phyloP scores from a whole-genome alignment of 805 yeast genomes.

The Candida insectalens region DNA sequence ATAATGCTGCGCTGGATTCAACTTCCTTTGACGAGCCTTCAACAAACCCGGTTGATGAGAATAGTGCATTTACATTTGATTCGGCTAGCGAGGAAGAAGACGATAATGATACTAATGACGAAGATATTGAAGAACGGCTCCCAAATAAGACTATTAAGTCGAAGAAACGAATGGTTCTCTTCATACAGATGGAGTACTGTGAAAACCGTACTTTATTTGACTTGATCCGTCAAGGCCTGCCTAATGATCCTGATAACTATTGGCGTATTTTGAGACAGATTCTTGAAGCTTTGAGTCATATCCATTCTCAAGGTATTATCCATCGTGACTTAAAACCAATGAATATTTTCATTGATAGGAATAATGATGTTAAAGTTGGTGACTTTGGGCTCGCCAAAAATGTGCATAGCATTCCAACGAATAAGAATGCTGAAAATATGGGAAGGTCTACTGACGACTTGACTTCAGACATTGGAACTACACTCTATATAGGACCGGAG shows the following conservation, averaged over 20 bases:
- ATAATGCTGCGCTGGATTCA: conserved; percentile 11
- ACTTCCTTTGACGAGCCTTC: background rate
- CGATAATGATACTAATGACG: background rate
- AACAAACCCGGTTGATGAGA: conserved; percentile 11
- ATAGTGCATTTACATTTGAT: conserved; percentile 20
- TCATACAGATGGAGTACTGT: conserved; percentile 98
- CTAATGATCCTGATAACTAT: conserved; percentile 63
- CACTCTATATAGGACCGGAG: conserved; percentile 86
- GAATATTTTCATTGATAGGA: conserved; percentile 88
- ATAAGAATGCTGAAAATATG: conserved; percentile 9
- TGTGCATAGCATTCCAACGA: conserved; percentile 40
- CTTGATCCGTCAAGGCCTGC: conserved; percentile 69
- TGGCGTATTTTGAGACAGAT: conserved; percentile 87
- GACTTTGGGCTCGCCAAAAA: conserved; percentile 96
- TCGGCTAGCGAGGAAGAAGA: conserved; percentile 8
- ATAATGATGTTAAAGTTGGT: conserved; percentile 85
- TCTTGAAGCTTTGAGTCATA: conserved; percentile 81
- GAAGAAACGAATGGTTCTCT: conserved; percentile 55
- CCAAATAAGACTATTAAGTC: conserved; percentile 4
- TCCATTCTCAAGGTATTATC: conserved; percentile 88
- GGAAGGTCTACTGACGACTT: conserved; percentile 49
- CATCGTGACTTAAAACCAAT: conserved; percentile 94
- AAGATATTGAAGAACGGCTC: too few relatives aligned
- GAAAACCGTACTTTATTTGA: conserved; percentile 87
- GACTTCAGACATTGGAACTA: conserved; percentile 91